Conservation (phyloP, 352 stramenopile genomes). For the Globisporangium heterothallicum region DNA sequence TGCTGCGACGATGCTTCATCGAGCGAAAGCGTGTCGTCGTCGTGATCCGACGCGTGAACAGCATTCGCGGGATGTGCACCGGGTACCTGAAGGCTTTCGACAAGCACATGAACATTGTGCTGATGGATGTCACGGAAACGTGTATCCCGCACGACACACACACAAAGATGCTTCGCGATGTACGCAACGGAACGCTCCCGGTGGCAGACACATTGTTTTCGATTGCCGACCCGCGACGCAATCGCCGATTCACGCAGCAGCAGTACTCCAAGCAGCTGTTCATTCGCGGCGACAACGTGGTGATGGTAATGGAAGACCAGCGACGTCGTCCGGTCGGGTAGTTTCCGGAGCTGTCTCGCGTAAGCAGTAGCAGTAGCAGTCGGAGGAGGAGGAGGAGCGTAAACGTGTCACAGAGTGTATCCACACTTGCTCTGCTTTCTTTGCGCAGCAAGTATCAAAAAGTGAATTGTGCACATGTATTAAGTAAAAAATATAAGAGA, state of each 20-base stretch:
- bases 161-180: slow-evolving; percentile 23
- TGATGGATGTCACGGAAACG: slow-evolving; percentile 86
- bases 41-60: slow-evolving; percentile 88
- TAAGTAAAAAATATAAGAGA: too few species aligned
- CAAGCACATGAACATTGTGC: slow-evolving; percentile 93
- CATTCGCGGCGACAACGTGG: slow-evolving; percentile 91
- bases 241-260: slow-evolving; percentile 34
- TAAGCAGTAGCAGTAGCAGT: too few species aligned
- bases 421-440: too few species aligned
- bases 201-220: slow-evolving; percentile 36
- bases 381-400: slow-evolving; percentile 4
- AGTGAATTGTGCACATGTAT: slow-evolving; percentile 9
- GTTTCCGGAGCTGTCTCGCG: too few species aligned
- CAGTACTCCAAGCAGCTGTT: slow-evolving; percentile 85
- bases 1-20: slow-evolving; percentile 80
- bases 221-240: slow-evolving; percentile 29
- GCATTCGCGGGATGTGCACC: slow-evolving; percentile 85
- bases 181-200: slow-evolving; percentile 20
- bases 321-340: background rate
- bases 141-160: slow-evolving; percentile 41
- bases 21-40: slow-evolving; percentile 74
- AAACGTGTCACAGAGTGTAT: too few species aligned
- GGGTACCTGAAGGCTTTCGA: slow-evolving; percentile 93
- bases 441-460: slow-evolving; percentile 1
- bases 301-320: slow-evolving; percentile 22